Evolutionary conservation across 2,329 filamentous ascomycete species (phyloP), one percentile per base, ranked within the genome.

Genomic region (Chaetomium strumarium): DNA sequence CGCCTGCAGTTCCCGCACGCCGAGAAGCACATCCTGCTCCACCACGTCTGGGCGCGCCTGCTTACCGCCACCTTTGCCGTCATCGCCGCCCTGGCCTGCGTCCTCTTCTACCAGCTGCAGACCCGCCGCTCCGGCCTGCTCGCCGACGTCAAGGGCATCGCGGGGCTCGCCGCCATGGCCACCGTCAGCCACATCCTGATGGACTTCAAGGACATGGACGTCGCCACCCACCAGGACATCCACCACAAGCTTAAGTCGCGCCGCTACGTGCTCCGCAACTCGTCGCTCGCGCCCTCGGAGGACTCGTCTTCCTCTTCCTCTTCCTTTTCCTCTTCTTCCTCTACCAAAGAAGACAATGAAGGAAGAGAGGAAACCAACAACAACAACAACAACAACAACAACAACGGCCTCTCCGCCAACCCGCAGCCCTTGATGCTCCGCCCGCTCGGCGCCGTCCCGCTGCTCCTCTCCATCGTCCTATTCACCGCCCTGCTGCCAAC

Each of bases 101-200:
- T 78, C 2, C 71, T 89, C 4, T 74, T 87, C 40, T 80, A 76
- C 58, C 75, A 83, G 55, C 76, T 88, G 40, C 77, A 79, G 51
- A 74, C 74, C 14, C 74, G 86, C 19, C 81, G 79, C 37, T 86
- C 83, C 3, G 86, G 86, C 0, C 72, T 90, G 14, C 67, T 82
- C 3, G 79, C 80, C 6, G 83, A 89, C 63, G 85, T 87, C 7
- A 83, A 81, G 59, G 86, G 86, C 6, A 87, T 90, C 47, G 84
- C 85, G 1, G 86, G 86, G 1, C 75, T 89, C 36, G 86, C 86
- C 6, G 81, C 85, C 51, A 88, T 90, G 85, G 85, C 86, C 10
- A 85, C 86, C 2, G 80, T 81, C 55, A 83, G 79, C 57, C 85
- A 89, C 59, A 86, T 89, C 64, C 70, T 89, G 57, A 83, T 82